Base-by-base conservation (phyloP, 805 yeast genomes). In the Nakazawaea wyomingensis region DNA sequence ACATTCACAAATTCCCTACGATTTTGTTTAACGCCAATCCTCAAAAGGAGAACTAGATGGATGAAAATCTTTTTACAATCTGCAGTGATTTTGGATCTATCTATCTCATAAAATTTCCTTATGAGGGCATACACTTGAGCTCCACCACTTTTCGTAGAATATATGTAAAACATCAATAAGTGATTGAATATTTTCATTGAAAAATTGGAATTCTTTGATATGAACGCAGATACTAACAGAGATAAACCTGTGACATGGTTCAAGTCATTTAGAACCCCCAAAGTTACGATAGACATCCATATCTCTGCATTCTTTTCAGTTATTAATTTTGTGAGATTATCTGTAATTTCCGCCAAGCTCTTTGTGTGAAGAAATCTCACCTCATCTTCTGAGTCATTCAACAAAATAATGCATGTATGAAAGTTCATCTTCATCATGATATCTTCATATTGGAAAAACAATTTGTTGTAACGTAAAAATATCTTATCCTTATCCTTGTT, bases 11-110 rank as follows among this genome's bases (percentile, higher is more conserved):
- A 74, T 5, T 45, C 50, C 2, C 50, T 46, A 2, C 51, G 39
- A 2, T 56, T 55, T 39, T 48, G 52, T 38, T 62, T 63, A 0
- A 68, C 60, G 2, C 73, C 78, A 5, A 66, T 52, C 41, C 81
- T 56, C 3, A 76, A 51, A 4, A 62, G 45, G 4, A 74, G 39
- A 13, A 55, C 57, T 16, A 64, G 36, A 35, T 64, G 63, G 14
- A 64, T 41, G 39, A 66, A 54, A 5, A 57, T 28, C 7, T 48
- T 43, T 22, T 51, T 45, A 1, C 55, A 45, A 2, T 53, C 54
- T 2, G 14, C 34, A 0, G 57, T 29, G 0, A 50, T 1, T 2
- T 19, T 21, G 1, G 27, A 8, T 4, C 42, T 32, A 11, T 54
- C 56, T 6, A 47, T 32, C 0, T 49, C 35, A 39, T 64, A 55